phyloP scores from a whole-genome alignment of 345 rosid species.

The Moricandia moricandioides region DNA sequence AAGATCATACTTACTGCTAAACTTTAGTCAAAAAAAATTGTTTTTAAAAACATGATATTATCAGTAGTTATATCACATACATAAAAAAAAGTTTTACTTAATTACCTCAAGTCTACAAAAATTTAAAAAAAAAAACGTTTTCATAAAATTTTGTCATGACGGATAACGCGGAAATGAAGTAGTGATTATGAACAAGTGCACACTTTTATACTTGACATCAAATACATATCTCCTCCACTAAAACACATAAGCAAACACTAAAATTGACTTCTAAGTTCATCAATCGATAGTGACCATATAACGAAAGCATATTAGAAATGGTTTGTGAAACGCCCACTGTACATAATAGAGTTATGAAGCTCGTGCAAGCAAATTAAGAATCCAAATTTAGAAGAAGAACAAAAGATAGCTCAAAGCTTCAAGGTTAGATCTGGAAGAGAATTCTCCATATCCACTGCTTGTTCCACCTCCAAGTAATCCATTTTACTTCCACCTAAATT shows the following conservation, averaged over 20 bases:
- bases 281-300: background rate
- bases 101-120: no score
- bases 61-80: no score
- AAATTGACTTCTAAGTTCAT: slow-evolving; percentile 8
- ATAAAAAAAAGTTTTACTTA: no score
- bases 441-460: slow-evolving; percentile 38
- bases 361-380: slow-evolving; percentile 33
- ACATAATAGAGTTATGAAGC: slow-evolving; percentile 28
- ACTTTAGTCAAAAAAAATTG: no score
- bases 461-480: slow-evolving; percentile 40
- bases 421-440: slow-evolving; percentile 62
- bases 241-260: slow-evolving; percentile 19
- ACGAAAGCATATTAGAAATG: slow-evolving; percentile 16
- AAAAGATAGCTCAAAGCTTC: slow-evolving; percentile 48
- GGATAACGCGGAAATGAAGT: no score
- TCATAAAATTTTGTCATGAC: background rate
- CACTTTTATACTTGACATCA: background rate
- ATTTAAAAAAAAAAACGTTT: background rate
- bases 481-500: slow-evolving; percentile 29
- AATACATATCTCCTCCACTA: background rate
- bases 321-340: slow-evolving; percentile 36
- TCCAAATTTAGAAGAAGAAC: slow-evolving; percentile 22
- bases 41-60: no score
- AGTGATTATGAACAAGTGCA: background rate
- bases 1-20: background rate